Conservation (phyloP, 352 stramenopile species). For the Globisporangium canariense region DNA sequence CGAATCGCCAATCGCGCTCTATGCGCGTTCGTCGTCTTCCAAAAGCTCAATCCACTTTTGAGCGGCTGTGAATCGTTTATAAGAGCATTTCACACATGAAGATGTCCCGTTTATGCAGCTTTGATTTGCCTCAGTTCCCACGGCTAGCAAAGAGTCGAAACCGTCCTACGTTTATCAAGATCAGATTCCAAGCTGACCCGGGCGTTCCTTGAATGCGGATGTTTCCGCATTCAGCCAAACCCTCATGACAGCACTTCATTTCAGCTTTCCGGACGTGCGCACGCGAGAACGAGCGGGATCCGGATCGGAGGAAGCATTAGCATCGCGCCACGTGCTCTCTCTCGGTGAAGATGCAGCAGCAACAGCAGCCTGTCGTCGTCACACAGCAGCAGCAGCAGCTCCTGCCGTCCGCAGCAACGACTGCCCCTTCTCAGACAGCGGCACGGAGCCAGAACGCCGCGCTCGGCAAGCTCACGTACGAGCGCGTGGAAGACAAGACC, state of each 20-base stretch:
- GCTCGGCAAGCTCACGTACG: constrained; percentile 60
- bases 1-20: not conserved
- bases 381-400: not conserved
- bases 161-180: not conserved
- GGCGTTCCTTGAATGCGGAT: not conserved
- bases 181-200: not conserved
- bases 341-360: not conserved
- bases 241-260: not conserved
- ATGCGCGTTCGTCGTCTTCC: not conserved
- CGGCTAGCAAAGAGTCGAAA: not conserved
- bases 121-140: not conserved
- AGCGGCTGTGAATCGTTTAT: not conserved
- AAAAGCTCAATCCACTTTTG: too few species aligned
- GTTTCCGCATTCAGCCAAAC: not conserved
- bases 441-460: constrained; percentile 12
- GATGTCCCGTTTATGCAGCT: not conserved
- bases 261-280: not conserved
- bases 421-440: constrained; percentile 4
- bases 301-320: not conserved
- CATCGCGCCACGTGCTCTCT: not conserved
- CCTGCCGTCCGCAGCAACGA: not conserved
- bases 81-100: not conserved
- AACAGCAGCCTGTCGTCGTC: constrained; percentile 1
- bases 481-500: constrained; percentile 61
- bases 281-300: not conserved